These are phyloP conservation scores for Chlamydomonas schloesseri DNA, from an alignment of 139 green algal genomes.

Conservation along the genomic window DNA sequence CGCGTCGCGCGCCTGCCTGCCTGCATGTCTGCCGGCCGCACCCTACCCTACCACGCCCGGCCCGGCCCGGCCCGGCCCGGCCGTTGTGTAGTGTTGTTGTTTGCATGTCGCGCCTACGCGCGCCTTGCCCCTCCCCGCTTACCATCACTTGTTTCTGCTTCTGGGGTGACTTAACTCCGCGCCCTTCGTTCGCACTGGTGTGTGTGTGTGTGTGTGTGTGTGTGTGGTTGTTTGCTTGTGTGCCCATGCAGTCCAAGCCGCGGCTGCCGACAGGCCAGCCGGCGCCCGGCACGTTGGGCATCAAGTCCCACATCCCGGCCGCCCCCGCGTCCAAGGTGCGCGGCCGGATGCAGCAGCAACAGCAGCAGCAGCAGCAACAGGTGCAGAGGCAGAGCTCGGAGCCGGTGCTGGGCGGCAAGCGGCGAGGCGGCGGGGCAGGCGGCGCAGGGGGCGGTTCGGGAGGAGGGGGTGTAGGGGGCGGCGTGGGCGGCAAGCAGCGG, in stretches of 20 bases:
- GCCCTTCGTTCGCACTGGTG: too few relatives aligned
- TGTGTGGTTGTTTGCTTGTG: too few relatives aligned
- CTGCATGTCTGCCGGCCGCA: too few relatives aligned
- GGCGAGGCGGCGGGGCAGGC: background rate
- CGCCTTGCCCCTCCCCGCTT: too few relatives aligned
- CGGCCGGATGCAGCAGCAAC: background rate
- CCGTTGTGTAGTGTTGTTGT: too few relatives aligned
- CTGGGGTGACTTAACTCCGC: too few relatives aligned
- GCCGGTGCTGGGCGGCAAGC: constrained; percentile 27
- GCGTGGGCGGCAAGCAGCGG: background rate
- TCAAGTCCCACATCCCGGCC: constrained; percentile 36
- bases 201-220: too few relatives aligned
- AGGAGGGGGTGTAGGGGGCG: background rate
- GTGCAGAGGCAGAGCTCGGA: background rate
- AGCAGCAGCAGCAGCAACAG: background rate
- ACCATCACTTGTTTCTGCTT: too few relatives aligned
- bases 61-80: too few relatives aligned
- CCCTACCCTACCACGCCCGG: too few relatives aligned
- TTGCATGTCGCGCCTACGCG: too few relatives aligned
- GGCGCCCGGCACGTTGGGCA: background rate
- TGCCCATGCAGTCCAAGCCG: background rate
- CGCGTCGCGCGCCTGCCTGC: too few relatives aligned
- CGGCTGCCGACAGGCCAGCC: background rate
- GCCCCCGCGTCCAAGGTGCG: background rate
- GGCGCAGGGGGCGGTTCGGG: background rate